These are phyloP conservation scores for Nicotiana sylvestris DNA, from an alignment of 257 asterid species.

Conservation along the genomic window DNA sequence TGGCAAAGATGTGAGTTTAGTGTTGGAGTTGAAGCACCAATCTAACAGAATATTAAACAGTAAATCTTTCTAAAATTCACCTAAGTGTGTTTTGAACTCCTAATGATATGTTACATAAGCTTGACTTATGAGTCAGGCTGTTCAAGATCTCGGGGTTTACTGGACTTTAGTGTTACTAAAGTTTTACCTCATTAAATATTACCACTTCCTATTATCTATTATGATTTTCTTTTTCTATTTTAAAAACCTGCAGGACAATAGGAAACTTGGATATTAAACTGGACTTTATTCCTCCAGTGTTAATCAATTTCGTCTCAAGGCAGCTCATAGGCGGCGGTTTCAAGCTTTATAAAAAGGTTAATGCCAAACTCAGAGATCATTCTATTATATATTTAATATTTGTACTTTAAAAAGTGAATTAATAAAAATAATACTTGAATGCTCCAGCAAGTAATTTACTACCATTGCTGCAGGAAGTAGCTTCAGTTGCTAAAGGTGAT, in stretches of 20 bases:
- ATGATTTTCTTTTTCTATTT: background rate
- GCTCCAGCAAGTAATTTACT: slow-evolving; percentile 7
- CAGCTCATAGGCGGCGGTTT: slow-evolving; percentile 89
- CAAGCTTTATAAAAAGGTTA: slow-evolving; percentile 88
- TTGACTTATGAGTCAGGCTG: too few relatives aligned
- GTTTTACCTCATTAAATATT: background rate
- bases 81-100: too few relatives aligned
- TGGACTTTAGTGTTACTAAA: background rate
- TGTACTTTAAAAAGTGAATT: too few relatives aligned
- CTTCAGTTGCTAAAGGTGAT: slow-evolving; percentile 57
- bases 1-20: too few relatives aligned
- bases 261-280: slow-evolving; percentile 77
- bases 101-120: too few relatives aligned
- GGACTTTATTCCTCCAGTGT: slow-evolving; percentile 67
- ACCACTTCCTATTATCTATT: background rate
- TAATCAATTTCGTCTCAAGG: slow-evolving; percentile 82
- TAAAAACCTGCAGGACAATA: slow-evolving; percentile 55
- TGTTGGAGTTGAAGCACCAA: too few relatives aligned
- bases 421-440: background rate
- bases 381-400: background rate
- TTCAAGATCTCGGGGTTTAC: too few relatives aligned
- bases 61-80: too few relatives aligned
- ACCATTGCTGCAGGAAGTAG: slow-evolving; percentile 58
- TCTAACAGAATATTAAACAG: too few relatives aligned
- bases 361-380: background rate